Percentiles rank a stretch among this genome's conserved stretches.
phyloP scores from a whole-genome alignment of 139 green algal species.

The Closterium sp. region DNA sequence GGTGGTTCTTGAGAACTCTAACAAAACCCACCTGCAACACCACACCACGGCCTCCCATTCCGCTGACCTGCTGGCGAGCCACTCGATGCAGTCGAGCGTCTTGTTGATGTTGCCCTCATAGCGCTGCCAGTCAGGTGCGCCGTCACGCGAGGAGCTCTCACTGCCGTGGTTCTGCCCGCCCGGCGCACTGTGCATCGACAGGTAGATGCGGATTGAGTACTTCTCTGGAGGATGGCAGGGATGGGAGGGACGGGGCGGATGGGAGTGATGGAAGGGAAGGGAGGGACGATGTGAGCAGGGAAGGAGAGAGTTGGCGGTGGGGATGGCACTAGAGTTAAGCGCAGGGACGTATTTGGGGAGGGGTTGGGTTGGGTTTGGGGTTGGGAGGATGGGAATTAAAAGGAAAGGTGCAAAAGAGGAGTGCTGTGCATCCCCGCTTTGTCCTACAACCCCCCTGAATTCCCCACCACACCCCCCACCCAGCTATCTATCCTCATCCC shows the following conservation, averaged over 20 bases:
- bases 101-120: conserved; percentile 16
- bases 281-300: background rate
- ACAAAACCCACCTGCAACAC: no score
- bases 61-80: conserved; percentile 9
- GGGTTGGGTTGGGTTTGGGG: no score
- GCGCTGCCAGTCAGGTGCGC: conserved; percentile 11
- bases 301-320: no score
- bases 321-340: no score
- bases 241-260: background rate
- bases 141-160: conserved; percentile 5
- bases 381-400: no score
- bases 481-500: background rate
- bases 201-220: conserved; percentile 30
- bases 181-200: conserved; percentile 30
- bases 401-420: no score
- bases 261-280: background rate
- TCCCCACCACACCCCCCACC: background rate
- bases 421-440: no score
- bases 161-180: conserved; percentile 21
- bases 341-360: no score
- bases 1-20: no score
- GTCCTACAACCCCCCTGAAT: no score
- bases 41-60: background rate
- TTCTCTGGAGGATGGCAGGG: background rate
- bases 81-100: conserved; percentile 21